Evolutionary conservation across 768 basidiomycete species (phyloP).

Genomic region (Leucogyrophana mollusca): DNA sequence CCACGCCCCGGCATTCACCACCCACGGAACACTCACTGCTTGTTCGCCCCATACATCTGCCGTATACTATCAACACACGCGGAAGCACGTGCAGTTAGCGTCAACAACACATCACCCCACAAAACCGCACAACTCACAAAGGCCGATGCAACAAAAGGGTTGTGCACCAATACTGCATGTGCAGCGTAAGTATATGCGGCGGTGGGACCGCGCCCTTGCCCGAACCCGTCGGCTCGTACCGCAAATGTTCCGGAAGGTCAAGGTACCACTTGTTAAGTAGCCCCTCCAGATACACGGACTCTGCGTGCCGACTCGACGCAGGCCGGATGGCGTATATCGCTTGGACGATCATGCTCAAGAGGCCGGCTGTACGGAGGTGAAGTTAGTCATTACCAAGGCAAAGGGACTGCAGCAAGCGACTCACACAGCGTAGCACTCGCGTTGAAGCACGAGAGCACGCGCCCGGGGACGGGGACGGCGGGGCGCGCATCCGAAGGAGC

Average conservation of each 20-base stretch:
- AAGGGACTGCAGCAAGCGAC: constrained; percentile 20
- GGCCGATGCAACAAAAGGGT: constrained; percentile 74
- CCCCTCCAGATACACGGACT: constrained; percentile 57
- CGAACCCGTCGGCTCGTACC: constrained; percentile 45
- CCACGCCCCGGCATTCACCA: no score
- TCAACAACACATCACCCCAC: constrained; percentile 4
- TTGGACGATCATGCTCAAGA: constrained; percentile 68
- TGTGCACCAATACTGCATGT: constrained; percentile 87
- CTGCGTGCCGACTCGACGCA: constrained; percentile 52
- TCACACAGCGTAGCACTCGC: constrained; percentile 71
- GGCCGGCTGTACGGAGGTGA: constrained; percentile 47
- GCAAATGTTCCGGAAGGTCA: constrained; percentile 65
- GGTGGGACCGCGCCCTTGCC: constrained; percentile 34
- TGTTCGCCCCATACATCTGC: constrained; percentile 28
- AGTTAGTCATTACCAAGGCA: constrained; percentile 6
- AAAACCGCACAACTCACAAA: constrained; percentile 50
- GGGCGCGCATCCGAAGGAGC: constrained; percentile 7
- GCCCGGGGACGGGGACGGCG: constrained; percentile 40
- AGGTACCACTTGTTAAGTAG: constrained; percentile 74
- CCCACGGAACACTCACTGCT: constrained; percentile 41
- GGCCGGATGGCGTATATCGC: constrained; percentile 68
- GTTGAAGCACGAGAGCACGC: constrained; percentile 72
- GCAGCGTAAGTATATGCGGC: constrained; percentile 70
- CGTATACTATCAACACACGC: no score
- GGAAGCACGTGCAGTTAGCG: neutral